Conservation (phyloP, 2,329 filamentous ascomycete species). For the Xylogone sp. region DNA sequence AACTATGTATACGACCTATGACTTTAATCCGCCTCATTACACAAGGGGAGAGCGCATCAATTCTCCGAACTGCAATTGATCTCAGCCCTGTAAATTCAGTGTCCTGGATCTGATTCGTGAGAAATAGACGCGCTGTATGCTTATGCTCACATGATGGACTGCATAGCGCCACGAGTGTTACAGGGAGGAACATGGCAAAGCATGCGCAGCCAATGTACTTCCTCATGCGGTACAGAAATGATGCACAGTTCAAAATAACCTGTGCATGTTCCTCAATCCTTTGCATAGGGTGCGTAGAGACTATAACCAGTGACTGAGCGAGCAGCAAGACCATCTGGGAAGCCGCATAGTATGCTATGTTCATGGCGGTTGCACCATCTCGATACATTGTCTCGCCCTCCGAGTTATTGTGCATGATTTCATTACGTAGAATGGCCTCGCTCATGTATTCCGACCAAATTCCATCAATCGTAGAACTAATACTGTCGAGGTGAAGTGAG, state of each 20-base stretch:
- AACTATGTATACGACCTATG: no score
- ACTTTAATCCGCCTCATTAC: background rate
- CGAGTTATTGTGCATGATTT: background rate
- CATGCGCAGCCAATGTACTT: background rate
- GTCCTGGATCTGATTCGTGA: background rate
- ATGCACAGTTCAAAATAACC: background rate
- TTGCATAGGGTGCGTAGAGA: background rate
- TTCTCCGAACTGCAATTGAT: background rate
- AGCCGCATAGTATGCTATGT: background rate
- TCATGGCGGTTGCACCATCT: background rate
- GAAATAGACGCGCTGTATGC: background rate
- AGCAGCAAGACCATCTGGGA: background rate
- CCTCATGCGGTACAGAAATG: background rate
- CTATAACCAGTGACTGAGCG: background rate
- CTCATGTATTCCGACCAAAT: background rate
- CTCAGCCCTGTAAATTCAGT: background rate
- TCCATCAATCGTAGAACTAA: background rate
- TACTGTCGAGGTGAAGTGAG: background rate
- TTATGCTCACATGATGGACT: background rate
- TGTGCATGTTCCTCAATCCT: background rate
- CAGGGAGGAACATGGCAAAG: background rate
- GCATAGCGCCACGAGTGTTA: background rate
- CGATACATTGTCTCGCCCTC: background rate
- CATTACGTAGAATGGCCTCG: background rate
- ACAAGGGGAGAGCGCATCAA: background rate